phyloP scores from a whole-genome alignment of 768 basidiomycete species.

The Pholiota conissans region DNA sequence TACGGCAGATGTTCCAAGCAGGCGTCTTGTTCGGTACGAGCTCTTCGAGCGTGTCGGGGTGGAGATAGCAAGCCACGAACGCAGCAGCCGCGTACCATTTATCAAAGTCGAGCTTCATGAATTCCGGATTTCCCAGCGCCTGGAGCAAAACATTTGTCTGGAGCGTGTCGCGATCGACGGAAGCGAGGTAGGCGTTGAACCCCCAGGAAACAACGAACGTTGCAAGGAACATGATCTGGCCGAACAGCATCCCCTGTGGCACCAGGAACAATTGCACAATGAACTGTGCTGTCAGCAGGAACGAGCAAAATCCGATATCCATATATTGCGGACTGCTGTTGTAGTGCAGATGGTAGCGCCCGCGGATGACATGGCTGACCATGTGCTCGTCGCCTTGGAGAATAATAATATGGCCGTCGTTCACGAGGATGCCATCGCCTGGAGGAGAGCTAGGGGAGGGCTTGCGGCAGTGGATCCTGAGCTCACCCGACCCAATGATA shows the following conservation, averaged over 20 bases:
- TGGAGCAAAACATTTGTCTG: slow-evolving; percentile 13
- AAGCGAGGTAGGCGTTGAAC: slow-evolving; percentile 18
- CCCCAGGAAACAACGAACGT: slow-evolving; percentile 18
- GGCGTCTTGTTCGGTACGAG: slow-evolving; percentile 13
- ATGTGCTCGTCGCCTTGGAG: slow-evolving; percentile 15
- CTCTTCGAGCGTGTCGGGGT: not conserved
- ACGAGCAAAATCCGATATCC: slow-evolving; percentile 14
- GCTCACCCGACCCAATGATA: slow-evolving; percentile 15
- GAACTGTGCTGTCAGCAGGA: slow-evolving; percentile 15
- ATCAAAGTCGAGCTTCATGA: slow-evolving; percentile 7
- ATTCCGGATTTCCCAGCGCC: slow-evolving; percentile 4
- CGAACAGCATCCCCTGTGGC: slow-evolving; percentile 17
- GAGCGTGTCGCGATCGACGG: slow-evolving; percentile 15
- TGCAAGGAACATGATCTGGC: slow-evolving; percentile 19
- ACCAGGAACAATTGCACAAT: slow-evolving; percentile 19
- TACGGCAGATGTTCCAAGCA: slow-evolving; percentile 8
- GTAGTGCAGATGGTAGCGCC: slow-evolving; percentile 12
- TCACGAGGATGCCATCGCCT: slow-evolving; percentile 16
- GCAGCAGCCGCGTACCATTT: slow-evolving; percentile 15
- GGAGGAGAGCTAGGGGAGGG: slow-evolving; percentile 16
- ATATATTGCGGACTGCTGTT: slow-evolving; percentile 11
- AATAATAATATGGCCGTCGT: slow-evolving; percentile 8
- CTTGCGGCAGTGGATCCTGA: slow-evolving; percentile 8
- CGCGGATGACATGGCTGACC: slow-evolving; percentile 14
- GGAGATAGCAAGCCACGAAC: slow-evolving; percentile 8